These are phyloP conservation scores for Durusdinium trenchii DNA, from an alignment of 73 alveolate genomes.

Conservation along the genomic window DNA sequence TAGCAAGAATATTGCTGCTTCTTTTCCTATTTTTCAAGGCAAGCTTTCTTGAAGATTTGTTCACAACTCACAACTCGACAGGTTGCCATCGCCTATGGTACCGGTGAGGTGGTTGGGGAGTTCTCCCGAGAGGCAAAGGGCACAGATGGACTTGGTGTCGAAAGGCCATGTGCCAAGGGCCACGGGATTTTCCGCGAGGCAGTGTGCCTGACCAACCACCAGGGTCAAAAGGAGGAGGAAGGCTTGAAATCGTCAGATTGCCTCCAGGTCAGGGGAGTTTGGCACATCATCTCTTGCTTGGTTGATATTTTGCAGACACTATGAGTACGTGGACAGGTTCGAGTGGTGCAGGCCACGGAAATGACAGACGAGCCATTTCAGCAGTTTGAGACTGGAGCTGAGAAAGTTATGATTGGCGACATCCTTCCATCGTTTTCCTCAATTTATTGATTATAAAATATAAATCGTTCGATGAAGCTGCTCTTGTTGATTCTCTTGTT, in stretches of 20 bases:
- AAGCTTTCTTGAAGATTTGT: background rate
- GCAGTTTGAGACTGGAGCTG: slow-evolving; percentile 59
- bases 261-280: slow-evolving; percentile 12
- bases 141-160: background rate
- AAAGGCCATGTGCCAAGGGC: background rate
- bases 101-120: slow-evolving; percentile 90
- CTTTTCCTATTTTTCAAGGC: too few relatives aligned
- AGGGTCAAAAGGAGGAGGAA: slow-evolving; percentile 76
- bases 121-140: slow-evolving; percentile 84
- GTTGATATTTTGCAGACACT: background rate
- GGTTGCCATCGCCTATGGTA: slow-evolving; percentile 90
- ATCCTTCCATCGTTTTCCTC: background rate
- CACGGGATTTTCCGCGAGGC: background rate
- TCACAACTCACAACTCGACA: background rate
- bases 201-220: slow-evolving; percentile 81
- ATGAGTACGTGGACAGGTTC: background rate
- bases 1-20: too few relatives aligned
- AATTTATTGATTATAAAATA: background rate
- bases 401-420: background rate
- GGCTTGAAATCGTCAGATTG: slow-evolving; percentile 70
- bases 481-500: background rate
- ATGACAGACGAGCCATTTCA: slow-evolving; percentile 93
- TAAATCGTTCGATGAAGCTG: too few relatives aligned
- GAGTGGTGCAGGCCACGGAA: slow-evolving; percentile 92
- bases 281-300: background rate